Conservation (phyloP, 495 filamentous ascomycete genomes). For the Elaphomyces granulatus region DNA sequence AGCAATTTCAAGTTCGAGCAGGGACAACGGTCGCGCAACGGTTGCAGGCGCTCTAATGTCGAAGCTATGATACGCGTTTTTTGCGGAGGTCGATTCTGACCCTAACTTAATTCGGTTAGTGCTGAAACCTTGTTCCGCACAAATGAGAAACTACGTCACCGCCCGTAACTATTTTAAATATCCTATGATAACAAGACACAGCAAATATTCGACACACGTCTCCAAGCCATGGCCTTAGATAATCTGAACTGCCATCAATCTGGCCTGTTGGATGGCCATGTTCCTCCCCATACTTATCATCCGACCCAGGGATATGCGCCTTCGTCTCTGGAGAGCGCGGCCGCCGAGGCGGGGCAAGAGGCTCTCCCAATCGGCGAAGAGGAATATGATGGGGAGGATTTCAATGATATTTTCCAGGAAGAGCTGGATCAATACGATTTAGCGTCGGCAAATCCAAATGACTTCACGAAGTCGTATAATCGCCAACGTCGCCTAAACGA, state of each 20-base stretch:
- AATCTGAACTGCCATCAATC: background rate
- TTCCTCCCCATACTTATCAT: conserved; percentile 38
- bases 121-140: no score
- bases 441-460: conserved; percentile 41
- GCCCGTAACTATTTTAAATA: no score
- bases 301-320: conserved; percentile 40
- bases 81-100: no score
- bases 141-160: no score
- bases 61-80: no score
- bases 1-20: no score
- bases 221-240: conserved; percentile 1
- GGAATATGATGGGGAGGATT: conserved; percentile 42
- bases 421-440: conserved; percentile 46
- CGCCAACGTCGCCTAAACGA: conserved; percentile 56
- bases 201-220: background rate
- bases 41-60: no score
- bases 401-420: conserved; percentile 43
- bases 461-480: conserved; percentile 85
- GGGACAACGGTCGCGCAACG: conserved; percentile 31
- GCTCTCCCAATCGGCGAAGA: conserved; percentile 32
- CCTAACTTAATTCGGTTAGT: no score
- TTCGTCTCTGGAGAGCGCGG: conserved; percentile 1
- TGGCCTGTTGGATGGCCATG: conserved; percentile 31
- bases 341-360: conserved; percentile 16
- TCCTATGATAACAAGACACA: no score